Percentiles rank a stretch among this genome's conserved stretches.
Conservation (phyloP, 306 rosid species). For the Chamaecrista fasciculata region DNA sequence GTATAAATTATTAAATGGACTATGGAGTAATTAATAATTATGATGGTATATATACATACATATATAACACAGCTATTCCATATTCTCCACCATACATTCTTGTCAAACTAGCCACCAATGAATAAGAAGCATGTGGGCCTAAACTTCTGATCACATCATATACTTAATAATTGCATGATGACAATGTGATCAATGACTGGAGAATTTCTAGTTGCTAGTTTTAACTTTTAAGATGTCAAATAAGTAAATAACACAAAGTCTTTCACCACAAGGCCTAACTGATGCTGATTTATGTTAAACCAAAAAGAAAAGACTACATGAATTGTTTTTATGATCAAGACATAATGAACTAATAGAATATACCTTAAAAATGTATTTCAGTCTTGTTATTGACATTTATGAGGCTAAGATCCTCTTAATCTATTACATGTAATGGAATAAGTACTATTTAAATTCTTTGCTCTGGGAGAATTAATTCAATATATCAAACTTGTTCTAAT, state of each 20-base stretch:
- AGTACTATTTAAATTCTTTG: too few species aligned
- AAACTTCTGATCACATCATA: constrained; percentile 23
- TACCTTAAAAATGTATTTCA: too few species aligned
- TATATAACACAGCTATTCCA: constrained; percentile 42
- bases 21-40: neutral
- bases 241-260: too few species aligned
- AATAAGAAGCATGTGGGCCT: constrained; percentile 39
- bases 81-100: constrained; percentile 54
- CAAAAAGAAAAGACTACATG: too few species aligned
- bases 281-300: too few species aligned
- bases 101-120: constrained; percentile 53
- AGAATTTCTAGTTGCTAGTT: neutral
- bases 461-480: too few species aligned
- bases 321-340: too few species aligned
- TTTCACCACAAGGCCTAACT: neutral
- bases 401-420: neutral
- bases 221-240: neutral
- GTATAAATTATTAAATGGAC: constrained; percentile 5
- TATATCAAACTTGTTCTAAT: too few species aligned
- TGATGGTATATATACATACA: too few species aligned
- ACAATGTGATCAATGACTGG: constrained; percentile 11
- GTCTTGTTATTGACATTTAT: too few species aligned
- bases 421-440: neutral
- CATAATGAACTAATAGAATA: too few species aligned
- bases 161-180: neutral